A percentile compares a stretch with the other conserved stretches of the same genome.
These are phyloP conservation scores for Debaryomyces fabryi DNA, from an alignment of 1,139 yeast species.

Conservation along the genomic window DNA sequence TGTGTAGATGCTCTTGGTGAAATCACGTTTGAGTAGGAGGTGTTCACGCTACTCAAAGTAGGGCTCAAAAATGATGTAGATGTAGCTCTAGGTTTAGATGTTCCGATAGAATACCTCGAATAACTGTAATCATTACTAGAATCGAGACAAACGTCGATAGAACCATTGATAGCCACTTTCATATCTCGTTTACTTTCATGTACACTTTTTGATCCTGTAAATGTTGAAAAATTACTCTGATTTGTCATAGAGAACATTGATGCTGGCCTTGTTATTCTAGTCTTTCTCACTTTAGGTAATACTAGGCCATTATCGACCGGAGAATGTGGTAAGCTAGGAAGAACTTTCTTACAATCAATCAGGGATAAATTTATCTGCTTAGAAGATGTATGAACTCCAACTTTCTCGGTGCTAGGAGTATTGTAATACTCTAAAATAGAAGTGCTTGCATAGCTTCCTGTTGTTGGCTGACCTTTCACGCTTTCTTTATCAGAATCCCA, in stretches of 20 bases:
- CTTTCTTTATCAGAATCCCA: constrained; percentile 4
- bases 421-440: neutral
- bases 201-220: constrained; percentile 13
- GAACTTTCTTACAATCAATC: neutral
- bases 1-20: too few species aligned
- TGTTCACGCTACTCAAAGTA: neutral
- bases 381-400: neutral
- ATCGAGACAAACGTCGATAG: constrained; percentile 39
- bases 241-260: neutral
- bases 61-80: neutral
- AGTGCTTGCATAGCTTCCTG: neutral
- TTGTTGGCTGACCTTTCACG: neutral
- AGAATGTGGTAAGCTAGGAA: neutral
- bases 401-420: neutral
- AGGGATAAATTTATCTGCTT: neutral
- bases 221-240: neutral
- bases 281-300: constrained; percentile 1
- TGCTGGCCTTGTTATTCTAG: neutral
- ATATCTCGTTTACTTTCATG: constrained; percentile 22
- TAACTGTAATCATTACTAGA: constrained; percentile 32
- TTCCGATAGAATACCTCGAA: constrained; percentile 29
- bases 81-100: neutral
- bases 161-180: constrained; percentile 28
- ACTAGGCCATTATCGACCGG: neutral
- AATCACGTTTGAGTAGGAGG: constrained; percentile 14